These are phyloP conservation scores for Artemisia annua DNA, from an alignment of 129 eudicot species.

Conservation along the genomic window DNA sequence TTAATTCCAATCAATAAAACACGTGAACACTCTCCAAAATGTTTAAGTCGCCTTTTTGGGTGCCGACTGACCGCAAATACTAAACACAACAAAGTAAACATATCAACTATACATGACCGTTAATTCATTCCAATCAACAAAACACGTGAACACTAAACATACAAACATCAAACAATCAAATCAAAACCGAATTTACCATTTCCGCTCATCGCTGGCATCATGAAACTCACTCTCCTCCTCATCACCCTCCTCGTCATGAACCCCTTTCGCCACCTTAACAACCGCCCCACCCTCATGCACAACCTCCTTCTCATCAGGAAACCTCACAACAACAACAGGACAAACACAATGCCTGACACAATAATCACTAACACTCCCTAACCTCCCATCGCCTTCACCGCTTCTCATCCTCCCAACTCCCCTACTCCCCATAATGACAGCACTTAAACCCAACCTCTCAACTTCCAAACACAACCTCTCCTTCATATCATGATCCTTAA, in stretches of 20 bases:
- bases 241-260: conserved; percentile 35
- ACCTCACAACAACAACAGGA: conserved; percentile 90
- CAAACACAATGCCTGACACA: conserved; percentile 92
- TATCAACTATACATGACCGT: too few species aligned
- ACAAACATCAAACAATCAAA: conserved; percentile 1
- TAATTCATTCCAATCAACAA: too few species aligned
- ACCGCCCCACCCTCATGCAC: conserved; percentile 29
- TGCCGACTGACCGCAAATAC: too few species aligned
- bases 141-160: too few species aligned
- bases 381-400: conserved; percentile 59
- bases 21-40: too few species aligned
- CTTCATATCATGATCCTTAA: conserved; percentile 93
- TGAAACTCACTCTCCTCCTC: conserved; percentile 57
- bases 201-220: conserved; percentile 61
- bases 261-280: conserved; percentile 47
- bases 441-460: conserved; percentile 82
- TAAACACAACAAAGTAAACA: background rate
- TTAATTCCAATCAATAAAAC: too few species aligned
- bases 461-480: conserved; percentile 91
- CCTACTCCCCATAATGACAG: conserved; percentile 90
- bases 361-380: conserved; percentile 94
- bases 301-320: conserved; percentile 75
- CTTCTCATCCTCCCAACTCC: conserved; percentile 77
- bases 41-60: too few species aligned
- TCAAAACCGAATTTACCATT: conserved; percentile 40